Conservation (phyloP, 1,139 yeast genomes). For the Torulaspora pretoriensis region DNA sequence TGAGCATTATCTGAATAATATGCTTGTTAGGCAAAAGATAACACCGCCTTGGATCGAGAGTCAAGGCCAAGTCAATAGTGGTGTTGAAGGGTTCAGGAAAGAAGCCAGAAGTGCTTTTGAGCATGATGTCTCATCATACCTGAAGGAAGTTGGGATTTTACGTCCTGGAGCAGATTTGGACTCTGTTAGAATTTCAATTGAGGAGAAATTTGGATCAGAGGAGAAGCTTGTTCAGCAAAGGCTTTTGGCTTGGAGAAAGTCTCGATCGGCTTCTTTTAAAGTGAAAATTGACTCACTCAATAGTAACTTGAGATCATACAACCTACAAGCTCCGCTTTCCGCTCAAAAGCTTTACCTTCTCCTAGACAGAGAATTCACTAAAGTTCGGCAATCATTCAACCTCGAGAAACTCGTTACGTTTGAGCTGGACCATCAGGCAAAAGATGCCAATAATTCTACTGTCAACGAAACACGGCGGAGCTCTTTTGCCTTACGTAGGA, state of each 20-base stretch:
- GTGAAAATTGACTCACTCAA: conserved; percentile 51
- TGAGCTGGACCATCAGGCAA: conserved; percentile 1
- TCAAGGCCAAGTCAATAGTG: conserved; percentile 55
- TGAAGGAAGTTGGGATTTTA: conserved; percentile 6
- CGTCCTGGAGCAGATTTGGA: conserved; percentile 4
- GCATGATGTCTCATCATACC: conserved; percentile 5
- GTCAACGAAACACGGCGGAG: background rate
- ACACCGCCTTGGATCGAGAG: conserved; percentile 87
- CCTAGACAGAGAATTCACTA: conserved; percentile 48
- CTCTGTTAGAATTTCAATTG: conserved; percentile 13
- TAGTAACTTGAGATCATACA: conserved; percentile 62
- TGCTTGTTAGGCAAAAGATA: conserved; percentile 69
- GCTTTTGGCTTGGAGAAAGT: conserved; percentile 40
- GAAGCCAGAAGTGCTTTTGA: conserved; percentile 11
- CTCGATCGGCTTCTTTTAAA: conserved; percentile 40
- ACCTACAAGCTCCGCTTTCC: conserved; percentile 72
- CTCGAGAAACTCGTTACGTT: conserved; percentile 10
- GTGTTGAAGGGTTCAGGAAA: conserved; percentile 45
- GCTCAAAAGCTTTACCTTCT: conserved; percentile 66
- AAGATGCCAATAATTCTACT: background rate
- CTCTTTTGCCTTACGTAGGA: background rate
- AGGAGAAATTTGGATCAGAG: conserved; percentile 14
- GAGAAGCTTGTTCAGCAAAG: conserved; percentile 22
- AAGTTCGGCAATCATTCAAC: conserved; percentile 38
- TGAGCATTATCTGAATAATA: conserved; percentile 65